Percentiles rank a stretch among this genome's conserved stretches.
Evolutionary conservation across 495 filamentous ascomycete species (phyloP).

Genomic region (Pseudoneurospora amorphoporcata): DNA sequence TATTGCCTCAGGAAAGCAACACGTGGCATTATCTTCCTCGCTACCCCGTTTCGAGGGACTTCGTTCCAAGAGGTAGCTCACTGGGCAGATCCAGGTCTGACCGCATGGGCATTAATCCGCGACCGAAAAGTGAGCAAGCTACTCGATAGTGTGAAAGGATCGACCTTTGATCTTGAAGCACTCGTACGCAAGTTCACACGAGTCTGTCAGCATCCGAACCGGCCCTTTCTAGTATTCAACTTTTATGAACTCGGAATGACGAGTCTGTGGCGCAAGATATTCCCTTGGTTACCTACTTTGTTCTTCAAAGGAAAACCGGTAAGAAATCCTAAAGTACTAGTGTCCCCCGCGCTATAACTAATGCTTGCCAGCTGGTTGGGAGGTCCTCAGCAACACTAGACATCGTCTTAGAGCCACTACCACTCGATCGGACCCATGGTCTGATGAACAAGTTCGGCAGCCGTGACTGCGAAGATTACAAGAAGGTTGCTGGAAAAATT

Average conservation of each 20-base stretch:
- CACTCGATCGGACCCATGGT: slow-evolving; percentile 16
- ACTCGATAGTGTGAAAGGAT: not conserved
- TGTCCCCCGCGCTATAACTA: not conserved
- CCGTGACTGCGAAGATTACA: not conserved
- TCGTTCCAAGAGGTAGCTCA: slow-evolving; percentile 11
- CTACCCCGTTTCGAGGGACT: slow-evolving; percentile 24
- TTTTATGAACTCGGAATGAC: slow-evolving; percentile 11
- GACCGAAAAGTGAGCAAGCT: slow-evolving; percentile 1
- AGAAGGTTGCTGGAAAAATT: too few relatives aligned
- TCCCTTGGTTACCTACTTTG: slow-evolving; percentile 8
- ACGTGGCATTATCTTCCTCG: slow-evolving; percentile 22
- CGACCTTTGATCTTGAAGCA: not conserved
- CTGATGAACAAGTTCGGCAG: slow-evolving; percentile 19
- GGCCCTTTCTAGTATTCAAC: slow-evolving; percentile 4
- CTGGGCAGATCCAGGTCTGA: slow-evolving; percentile 3
- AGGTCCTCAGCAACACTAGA: slow-evolving; percentile 11
- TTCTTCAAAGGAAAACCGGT: slow-evolving; percentile 9
- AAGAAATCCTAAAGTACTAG: slow-evolving; percentile 1
- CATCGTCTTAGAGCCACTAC: slow-evolving; percentile 11
- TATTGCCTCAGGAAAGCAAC: slow-evolving; percentile 7
- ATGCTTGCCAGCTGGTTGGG: slow-evolving; percentile 9
- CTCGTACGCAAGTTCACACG: slow-evolving; percentile 3
- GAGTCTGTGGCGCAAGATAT: slow-evolving; percentile 8
- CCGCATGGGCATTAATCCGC: slow-evolving; percentile 2
- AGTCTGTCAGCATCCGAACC: not conserved